Base-by-base conservation (phyloP, 1,139 yeast genomes). In the Candida sp. region DNA sequence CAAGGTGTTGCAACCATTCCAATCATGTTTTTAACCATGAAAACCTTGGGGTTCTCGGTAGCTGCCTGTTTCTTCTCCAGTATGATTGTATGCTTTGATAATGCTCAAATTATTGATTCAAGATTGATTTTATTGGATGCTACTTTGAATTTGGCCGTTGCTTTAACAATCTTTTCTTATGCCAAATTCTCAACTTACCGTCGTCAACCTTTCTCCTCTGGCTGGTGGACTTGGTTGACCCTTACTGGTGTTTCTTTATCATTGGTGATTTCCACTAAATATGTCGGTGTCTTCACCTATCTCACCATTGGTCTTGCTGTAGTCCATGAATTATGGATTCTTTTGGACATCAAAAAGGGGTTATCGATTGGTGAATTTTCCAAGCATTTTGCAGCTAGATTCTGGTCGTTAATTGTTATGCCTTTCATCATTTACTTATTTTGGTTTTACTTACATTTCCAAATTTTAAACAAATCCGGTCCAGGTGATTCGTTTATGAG, bases 401-500 rank as follows among this genome's bases (percentile, higher is more conserved):
- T 85, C 27, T 76, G 83, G 60, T 77, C 86, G 2, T 77, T 95
- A 52, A 79, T 93, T 48, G 72, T 88, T 11, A 66, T 90, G 29
- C 99, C 99, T 27, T 88, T 93, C 60, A 52, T 79, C 35, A 77
- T 93, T 54, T 95, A 88, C 63, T 73, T 95, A 57, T 85, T 82
- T 58, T 95, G 99, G 98, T 95, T 95, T 70, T 89, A 83, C 66
- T 77, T 91, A 45, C 99, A 95, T 65, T 93, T 95, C 64, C 77
- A 82, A 34, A 75, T 93, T 37, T 79, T 95, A 55, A 77, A 67
- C 48, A 83, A 80, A 54, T 90, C 98, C 1, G 99, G 99, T 30
- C 95, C 98, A 5, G 99, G 99, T 48, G 98, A 95, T 64, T 73
- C 75, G 4, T 91, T 91, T 64, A 95, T 95, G 99, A 80, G 95